phyloP scores from a whole-genome alignment of 2,329 filamentous ascomycete genomes.

The Neofusicoccum ribis region DNA sequence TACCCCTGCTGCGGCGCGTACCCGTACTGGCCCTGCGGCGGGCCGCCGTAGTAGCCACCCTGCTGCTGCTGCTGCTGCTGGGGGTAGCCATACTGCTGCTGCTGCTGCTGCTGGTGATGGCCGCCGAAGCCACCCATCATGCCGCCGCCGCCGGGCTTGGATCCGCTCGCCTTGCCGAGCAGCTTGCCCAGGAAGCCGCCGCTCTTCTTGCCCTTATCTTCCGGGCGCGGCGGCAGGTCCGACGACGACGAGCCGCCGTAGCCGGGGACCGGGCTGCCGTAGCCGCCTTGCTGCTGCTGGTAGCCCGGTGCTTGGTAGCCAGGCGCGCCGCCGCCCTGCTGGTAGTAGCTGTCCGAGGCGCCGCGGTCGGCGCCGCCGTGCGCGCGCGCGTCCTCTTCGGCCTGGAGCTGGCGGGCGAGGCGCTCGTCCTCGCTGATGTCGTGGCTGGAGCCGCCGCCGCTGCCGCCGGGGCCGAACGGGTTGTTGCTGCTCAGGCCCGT shows the following conservation, averaged over 20 bases:
- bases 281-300: conserved; percentile 23
- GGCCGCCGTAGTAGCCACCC: conserved; percentile 25
- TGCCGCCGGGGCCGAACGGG: conserved; percentile 57
- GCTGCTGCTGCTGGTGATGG: conserved; percentile 23
- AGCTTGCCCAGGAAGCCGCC: conserved; percentile 54
- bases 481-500: conserved; percentile 64
- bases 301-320: conserved; percentile 21
- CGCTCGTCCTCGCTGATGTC: conserved; percentile 66
- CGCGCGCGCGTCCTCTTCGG: conserved; percentile 73
- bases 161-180: conserved; percentile 43
- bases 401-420: conserved; percentile 75
- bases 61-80: conserved; percentile 32
- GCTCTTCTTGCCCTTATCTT: conserved; percentile 38
- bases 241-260: conserved; percentile 28
- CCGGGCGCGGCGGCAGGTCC: conserved; percentile 27
- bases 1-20: conserved; percentile 33
- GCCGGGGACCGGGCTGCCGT: conserved; percentile 32
- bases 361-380: conserved; percentile 31
- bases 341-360: conserved; percentile 49
- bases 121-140: too few species aligned
- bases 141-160: neutral
- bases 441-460: conserved; percentile 12
- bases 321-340: conserved; percentile 21
- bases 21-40: conserved; percentile 28
- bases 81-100: conserved; percentile 21